phyloP scores from a whole-genome alignment of 2,329 filamentous ascomycete genomes.

The Epichloe scottii region DNA sequence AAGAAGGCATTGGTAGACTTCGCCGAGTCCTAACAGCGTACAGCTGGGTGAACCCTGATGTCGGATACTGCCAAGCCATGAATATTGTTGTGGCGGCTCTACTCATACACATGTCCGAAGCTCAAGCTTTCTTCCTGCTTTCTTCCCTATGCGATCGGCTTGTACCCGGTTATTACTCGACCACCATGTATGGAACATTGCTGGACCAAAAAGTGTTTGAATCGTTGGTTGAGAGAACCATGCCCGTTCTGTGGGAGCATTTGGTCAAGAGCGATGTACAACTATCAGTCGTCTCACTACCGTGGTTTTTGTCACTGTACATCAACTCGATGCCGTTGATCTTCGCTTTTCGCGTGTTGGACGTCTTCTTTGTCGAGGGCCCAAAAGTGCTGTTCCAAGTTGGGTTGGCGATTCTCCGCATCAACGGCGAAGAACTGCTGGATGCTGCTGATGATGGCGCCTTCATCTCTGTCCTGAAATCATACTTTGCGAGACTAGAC shows the following conservation, averaged over 20 bases:
- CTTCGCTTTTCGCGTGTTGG: constrained; percentile 90
- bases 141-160: constrained; percentile 86
- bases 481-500: constrained; percentile 84
- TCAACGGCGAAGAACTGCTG: constrained; percentile 91
- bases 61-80: constrained; percentile 99
- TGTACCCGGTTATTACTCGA: constrained; percentile 93
- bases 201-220: constrained; percentile 97
- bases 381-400: constrained; percentile 97
- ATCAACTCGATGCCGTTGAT: constrained; percentile 99
- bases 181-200: constrained; percentile 96
- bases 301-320: constrained; percentile 96
- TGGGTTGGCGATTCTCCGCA: constrained; percentile 86
- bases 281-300: constrained; percentile 88
- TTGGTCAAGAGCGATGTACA: constrained; percentile 95
- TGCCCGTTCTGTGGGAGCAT: constrained; percentile 97
- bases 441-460: constrained; percentile 90
- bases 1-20: constrained; percentile 84
- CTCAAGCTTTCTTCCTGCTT: constrained; percentile 89
- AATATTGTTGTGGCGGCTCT: constrained; percentile 98
- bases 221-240: constrained; percentile 94
- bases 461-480: constrained; percentile 91
- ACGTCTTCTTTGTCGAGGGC: constrained; percentile 96
- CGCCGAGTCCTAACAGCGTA: constrained; percentile 90
- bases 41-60: constrained; percentile 90
- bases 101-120: constrained; percentile 95